Evolutionary conservation across 306 rosid genomes (phyloP).

Genomic region (Vigna trinervia): DNA sequence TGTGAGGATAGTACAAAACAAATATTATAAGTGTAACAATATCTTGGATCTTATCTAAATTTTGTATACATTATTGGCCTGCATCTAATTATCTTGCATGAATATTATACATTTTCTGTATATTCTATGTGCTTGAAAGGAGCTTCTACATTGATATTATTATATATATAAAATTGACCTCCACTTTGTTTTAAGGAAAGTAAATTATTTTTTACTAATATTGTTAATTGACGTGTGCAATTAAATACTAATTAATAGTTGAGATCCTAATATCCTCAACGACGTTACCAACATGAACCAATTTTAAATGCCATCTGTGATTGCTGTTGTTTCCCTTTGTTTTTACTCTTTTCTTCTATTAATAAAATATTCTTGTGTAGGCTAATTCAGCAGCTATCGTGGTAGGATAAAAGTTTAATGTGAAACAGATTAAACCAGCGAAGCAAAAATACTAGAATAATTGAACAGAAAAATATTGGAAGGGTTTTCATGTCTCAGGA

Average conservation of each 20-base stretch:
- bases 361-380: neutral
- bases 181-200: neutral
- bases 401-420: neutral
- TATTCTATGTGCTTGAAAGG: conserved; percentile 3
- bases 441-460: neutral
- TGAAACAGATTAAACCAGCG: neutral
- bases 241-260: conserved; percentile 23
- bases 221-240: neutral
- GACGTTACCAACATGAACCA: conserved; percentile 24
- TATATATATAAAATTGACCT: neutral
- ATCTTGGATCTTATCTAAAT: conserved; percentile 30
- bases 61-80: neutral
- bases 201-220: neutral
- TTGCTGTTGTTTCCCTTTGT: neutral
- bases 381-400: neutral
- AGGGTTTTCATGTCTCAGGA: neutral
- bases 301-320: conserved; percentile 19
- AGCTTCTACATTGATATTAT: neutral
- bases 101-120: neutral
- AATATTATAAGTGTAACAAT: neutral
- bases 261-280: conserved; percentile 16
- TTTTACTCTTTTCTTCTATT: neutral
- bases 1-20: no score
- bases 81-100: neutral
- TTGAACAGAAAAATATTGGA: neutral